These are phyloP conservation scores for Alternaria alternata DNA, from an alignment of 2,329 filamentous ascomycete genomes.

Conservation along the genomic window DNA sequence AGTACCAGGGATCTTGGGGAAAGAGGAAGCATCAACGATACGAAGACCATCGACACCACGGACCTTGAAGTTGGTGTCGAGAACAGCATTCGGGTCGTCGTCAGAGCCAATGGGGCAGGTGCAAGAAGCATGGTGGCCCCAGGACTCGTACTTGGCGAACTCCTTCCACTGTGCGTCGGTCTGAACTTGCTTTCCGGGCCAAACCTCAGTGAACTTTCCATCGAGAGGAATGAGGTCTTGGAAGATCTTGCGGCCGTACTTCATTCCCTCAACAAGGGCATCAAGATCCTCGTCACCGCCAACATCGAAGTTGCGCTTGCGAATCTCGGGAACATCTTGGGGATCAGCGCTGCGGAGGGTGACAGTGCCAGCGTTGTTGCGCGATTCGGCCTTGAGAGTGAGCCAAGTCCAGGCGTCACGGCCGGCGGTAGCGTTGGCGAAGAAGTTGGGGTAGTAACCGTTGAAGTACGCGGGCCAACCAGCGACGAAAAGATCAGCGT, in stretches of 20 bases:
- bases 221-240: conserved; percentile 53
- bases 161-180: conserved; percentile 54
- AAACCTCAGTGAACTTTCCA: conserved; percentile 56
- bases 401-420: conserved; percentile 59
- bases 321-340: conserved; percentile 67
- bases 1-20: conserved; percentile 57
- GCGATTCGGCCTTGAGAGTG: conserved; percentile 67
- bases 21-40: conserved; percentile 53
- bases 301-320: conserved; percentile 27
- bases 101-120: conserved; percentile 65
- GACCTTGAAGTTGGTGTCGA: conserved; percentile 63
- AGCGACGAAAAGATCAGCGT: conserved; percentile 62
- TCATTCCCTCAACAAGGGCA: conserved; percentile 64
- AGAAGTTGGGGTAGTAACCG: conserved; percentile 64
- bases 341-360: conserved; percentile 67
- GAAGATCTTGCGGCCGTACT: conserved; percentile 58
- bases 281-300: conserved; percentile 54
- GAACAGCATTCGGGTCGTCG: conserved; percentile 59
- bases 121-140: conserved; percentile 65
- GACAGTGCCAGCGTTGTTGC: conserved; percentile 68
- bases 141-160: conserved; percentile 39
- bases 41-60: conserved; percentile 62
- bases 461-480: conserved; percentile 63
- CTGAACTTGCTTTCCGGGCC: conserved; percentile 58
- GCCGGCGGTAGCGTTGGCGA: conserved; percentile 54